These are phyloP conservation scores for Podaxis mareebaensis DNA, from an alignment of 768 basidiomycete species.

Conservation along the genomic window DNA sequence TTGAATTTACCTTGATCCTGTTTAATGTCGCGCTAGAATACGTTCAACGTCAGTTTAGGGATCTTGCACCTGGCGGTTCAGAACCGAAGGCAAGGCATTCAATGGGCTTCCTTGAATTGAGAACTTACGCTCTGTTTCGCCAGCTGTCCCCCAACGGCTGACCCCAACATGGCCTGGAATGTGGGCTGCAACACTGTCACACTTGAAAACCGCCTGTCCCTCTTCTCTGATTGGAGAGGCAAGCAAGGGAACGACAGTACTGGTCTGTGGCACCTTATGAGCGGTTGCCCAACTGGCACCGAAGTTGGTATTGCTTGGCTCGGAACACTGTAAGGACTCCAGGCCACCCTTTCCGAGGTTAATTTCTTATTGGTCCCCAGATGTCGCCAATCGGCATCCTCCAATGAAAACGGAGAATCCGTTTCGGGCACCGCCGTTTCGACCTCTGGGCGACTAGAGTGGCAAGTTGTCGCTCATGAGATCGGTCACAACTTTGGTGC, in stretches of 20 bases:
- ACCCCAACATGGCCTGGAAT: conserved; percentile 71
- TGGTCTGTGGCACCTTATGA: conserved; percentile 90
- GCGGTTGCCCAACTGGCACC: conserved; percentile 75
- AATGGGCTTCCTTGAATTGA: not conserved
- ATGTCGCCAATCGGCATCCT: conserved; percentile 53
- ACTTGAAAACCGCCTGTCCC: conserved; percentile 71
- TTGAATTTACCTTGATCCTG: conserved; percentile 2
- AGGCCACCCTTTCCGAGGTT: conserved; percentile 1
- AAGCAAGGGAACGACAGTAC: conserved; percentile 67
- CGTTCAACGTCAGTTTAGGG: conserved; percentile 85
- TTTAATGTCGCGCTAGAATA: conserved; percentile 38
- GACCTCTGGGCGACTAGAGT: conserved; percentile 73
- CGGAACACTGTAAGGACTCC: conserved; percentile 58
- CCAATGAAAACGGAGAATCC: conserved; percentile 44
- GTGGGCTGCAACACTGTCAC: conserved; percentile 57
- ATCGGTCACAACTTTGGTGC: conserved; percentile 90
- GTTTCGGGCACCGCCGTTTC: conserved; percentile 86
- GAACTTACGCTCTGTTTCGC: conserved; percentile 1
- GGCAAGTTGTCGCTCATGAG: conserved; percentile 83
- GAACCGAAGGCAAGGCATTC: conserved; percentile 43
- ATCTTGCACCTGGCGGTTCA: conserved; percentile 80
- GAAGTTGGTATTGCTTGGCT: conserved; percentile 92
- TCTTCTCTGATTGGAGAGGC: conserved; percentile 85
- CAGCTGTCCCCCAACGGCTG: conserved; percentile 63
- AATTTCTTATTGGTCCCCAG: conserved; percentile 28